Conservation (phyloP, 331 rosid species). For the Erythrophleum ivorense region DNA sequence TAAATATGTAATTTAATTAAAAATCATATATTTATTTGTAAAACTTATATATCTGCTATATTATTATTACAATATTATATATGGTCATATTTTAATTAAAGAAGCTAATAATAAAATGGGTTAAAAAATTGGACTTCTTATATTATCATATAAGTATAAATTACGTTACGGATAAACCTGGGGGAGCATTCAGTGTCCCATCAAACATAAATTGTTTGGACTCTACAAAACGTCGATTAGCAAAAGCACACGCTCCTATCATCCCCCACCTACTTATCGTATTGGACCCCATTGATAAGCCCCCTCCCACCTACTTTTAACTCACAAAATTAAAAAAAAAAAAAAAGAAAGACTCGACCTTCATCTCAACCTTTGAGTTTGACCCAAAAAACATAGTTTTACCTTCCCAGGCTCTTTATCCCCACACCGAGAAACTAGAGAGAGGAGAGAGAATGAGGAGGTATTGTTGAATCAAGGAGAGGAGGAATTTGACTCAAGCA, state of each 20-base stretch:
- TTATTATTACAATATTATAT: too few relatives aligned
- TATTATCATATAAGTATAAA: too few relatives aligned
- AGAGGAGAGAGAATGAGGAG: not conserved
- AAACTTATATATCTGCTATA: too few relatives aligned
- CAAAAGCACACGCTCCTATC: slow-evolving; percentile 42
- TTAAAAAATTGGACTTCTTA: too few relatives aligned
- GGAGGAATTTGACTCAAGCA: not conserved
- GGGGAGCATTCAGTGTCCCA: too few relatives aligned
- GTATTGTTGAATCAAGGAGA: not conserved
- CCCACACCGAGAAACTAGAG: too few relatives aligned
- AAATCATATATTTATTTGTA: too few relatives aligned
- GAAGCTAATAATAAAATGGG: too few relatives aligned
- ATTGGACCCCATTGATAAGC: slow-evolving; percentile 37
- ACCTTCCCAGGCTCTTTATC: not conserved
- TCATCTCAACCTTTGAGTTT: not conserved
- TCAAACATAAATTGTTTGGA: not conserved
- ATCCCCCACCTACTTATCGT: slow-evolving; percentile 43
- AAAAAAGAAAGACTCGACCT: not conserved
- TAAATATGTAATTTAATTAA: too few relatives aligned
- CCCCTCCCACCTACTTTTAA: not conserved
- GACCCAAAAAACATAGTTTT: not conserved
- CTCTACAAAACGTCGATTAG: not conserved
- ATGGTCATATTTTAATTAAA: too few relatives aligned
- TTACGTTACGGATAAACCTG: too few relatives aligned
- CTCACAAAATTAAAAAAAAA: too few relatives aligned